Evolutionary conservation across 805 yeast species (phyloP), one percentile per base, ranked within the genome.

Genomic region (Saccharomycopsis capsularis): DNA sequence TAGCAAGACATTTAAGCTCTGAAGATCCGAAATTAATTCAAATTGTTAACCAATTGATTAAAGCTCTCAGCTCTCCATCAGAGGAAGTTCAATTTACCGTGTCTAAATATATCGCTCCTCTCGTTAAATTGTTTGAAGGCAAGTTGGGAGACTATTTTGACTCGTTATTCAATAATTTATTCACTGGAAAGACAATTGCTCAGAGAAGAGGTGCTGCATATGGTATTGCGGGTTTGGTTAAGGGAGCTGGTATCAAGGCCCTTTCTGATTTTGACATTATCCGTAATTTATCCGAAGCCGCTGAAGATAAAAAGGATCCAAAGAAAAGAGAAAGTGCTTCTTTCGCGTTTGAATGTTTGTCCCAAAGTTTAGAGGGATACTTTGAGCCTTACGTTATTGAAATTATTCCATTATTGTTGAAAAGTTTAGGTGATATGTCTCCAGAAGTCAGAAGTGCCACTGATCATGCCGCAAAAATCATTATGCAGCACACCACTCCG

Each of bases 371-470:
- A 46, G 93, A 90, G 13, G 73, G 79, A 42, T 75, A 70, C 53
- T 93, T 93, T 61, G 99, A 93, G 66, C 99, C 99, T 1, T 93
- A 90, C 59, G 96, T 88, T 30, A 77, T 91, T 56, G 96, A 88
- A 62, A 73, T 88, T 29, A 68, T 93, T 56, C 97, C 98, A 4
- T 76, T 82, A 37, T 75, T 93, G 40, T 72, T 93, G 59, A 78
- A 80, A 53, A 79, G 82, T 42, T 72, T 93, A 45, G 99, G 99
- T 60, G 99, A 93, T 61, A 70, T 81, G 25, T 75, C 79, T 7
- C 75, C 85, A 0, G 95, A 85, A 58, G 99, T 93, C 3, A 81
- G 99, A 61, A 83, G 78, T 39, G 91, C 97, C 3, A 86, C 98
- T 2, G 83, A 85, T 41, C 75, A 77, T 52, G 95, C 99, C 1